A percentile compares a stretch with the other conserved stretches of the same genome.
These are phyloP conservation scores for Fraxinus paxiana DNA, from an alignment of 305 asterid genomes.

Conservation along the genomic window DNA sequence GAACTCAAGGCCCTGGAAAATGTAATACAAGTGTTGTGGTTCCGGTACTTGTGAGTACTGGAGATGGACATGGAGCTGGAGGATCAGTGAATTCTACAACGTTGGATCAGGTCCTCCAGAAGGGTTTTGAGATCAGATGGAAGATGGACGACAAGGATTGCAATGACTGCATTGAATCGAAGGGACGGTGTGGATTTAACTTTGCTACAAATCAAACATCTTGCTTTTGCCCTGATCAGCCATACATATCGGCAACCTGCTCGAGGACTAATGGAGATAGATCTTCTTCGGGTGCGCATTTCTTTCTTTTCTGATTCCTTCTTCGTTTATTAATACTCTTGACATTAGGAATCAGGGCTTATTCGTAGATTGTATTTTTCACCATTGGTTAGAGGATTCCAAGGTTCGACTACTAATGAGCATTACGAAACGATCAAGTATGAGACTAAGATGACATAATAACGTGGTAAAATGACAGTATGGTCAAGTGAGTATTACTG, in stretches of 20 bases:
- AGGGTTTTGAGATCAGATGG: slow-evolving; percentile 60
- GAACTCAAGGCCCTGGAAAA: slow-evolving; percentile 38
- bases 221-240: slow-evolving; percentile 54
- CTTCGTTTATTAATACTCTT: background rate
- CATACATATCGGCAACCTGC: slow-evolving; percentile 39
- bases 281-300: slow-evolving; percentile 32
- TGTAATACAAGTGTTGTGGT: slow-evolving; percentile 47
- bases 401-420: background rate
- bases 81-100: slow-evolving; percentile 24
- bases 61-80: slow-evolving; percentile 16
- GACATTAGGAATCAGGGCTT: background rate
- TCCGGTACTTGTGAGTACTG: slow-evolving; percentile 32
- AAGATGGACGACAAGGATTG: slow-evolving; percentile 40
- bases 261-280: slow-evolving; percentile 5
- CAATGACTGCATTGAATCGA: slow-evolving; percentile 38
- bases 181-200: slow-evolving; percentile 57
- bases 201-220: slow-evolving; percentile 25
- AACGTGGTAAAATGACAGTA: background rate
- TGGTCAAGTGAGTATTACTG: background rate
- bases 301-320: background rate
- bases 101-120: slow-evolving; percentile 34
- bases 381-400: background rate
- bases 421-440: background rate
- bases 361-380: background rate
- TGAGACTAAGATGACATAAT: background rate